phyloP scores from a whole-genome alignment of 345 rosid genomes.

The Angophora floribunda region DNA sequence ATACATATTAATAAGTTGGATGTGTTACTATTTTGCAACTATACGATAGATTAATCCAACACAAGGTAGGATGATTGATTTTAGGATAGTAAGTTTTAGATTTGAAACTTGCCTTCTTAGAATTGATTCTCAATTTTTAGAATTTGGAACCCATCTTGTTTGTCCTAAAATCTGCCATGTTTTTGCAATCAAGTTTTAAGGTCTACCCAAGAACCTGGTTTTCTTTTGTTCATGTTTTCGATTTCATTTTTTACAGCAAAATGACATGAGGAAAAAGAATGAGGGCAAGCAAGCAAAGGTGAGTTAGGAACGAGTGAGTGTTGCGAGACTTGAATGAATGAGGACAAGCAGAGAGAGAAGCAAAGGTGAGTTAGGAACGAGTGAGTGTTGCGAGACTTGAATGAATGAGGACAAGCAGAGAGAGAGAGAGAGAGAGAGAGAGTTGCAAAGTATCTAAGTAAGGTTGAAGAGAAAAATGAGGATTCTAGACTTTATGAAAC shows the following conservation, averaged over 20 bases:
- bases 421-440: background rate
- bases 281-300: background rate
- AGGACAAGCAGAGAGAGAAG: background rate
- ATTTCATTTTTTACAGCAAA: too few relatives aligned
- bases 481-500: too few relatives aligned
- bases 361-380: background rate
- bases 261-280: background rate
- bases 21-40: background rate
- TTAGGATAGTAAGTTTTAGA: fast-evolving
- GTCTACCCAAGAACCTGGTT: background rate
- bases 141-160: too few relatives aligned
- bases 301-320: fast-evolving
- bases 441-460: fast-evolving
- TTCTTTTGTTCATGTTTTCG: background rate
- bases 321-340: background rate
- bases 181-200: too few relatives aligned
- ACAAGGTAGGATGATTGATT: background rate
- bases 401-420: background rate
- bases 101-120: background rate
- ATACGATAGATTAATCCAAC: background rate
- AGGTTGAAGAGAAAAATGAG: too few relatives aligned
- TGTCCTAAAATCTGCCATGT: background rate
- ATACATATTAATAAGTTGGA: background rate
- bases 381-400: background rate
- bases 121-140: background rate